These are phyloP conservation scores for Periconia sp. DNA, from an alignment of 2,329 filamentous ascomycete species.

Conservation along the genomic window DNA sequence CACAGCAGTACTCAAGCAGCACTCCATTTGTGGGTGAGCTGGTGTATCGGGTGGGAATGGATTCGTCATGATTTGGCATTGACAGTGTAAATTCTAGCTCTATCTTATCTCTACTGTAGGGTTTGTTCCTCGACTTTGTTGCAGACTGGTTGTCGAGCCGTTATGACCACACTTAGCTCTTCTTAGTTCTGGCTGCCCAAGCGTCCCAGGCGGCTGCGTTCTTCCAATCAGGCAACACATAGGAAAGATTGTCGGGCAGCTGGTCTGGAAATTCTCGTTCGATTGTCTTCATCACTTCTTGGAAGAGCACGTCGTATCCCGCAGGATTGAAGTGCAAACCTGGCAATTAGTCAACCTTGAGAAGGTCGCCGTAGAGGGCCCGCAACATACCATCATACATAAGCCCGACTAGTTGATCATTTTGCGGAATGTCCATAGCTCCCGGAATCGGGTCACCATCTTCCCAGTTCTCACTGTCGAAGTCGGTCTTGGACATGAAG, in stretches of 20 bases:
- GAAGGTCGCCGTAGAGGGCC: not conserved
- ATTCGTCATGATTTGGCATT: no score
- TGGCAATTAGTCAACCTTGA: constrained; percentile 19
- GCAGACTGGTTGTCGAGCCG: no score
- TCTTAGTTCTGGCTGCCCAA: constrained; percentile 19
- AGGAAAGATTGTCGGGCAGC: constrained; percentile 57
- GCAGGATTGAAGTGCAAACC: constrained; percentile 64
- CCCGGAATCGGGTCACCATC: constrained; percentile 59
- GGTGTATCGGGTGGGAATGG: no score
- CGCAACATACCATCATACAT: constrained; percentile 61
- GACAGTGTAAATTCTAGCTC: no score
- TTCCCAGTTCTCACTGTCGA: constrained; percentile 48
- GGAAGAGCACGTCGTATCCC: constrained; percentile 63
- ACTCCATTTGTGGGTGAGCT: no score
- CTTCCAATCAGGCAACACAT: constrained; percentile 62
- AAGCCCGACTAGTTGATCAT: constrained; percentile 59
- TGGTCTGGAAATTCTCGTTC: constrained; percentile 60
- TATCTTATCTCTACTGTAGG: no score
- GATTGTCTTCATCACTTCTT: constrained; percentile 61
- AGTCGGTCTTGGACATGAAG: constrained; percentile 71
- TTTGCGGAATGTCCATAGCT: constrained; percentile 62
- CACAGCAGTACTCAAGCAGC: no score
- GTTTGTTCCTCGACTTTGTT: no score
- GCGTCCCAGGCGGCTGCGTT: constrained; percentile 43
- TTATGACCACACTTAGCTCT: not conserved